These are phyloP conservation scores for Fusarium hostae DNA, from an alignment of 2,329 filamentous ascomycete species.

Conservation along the genomic window DNA sequence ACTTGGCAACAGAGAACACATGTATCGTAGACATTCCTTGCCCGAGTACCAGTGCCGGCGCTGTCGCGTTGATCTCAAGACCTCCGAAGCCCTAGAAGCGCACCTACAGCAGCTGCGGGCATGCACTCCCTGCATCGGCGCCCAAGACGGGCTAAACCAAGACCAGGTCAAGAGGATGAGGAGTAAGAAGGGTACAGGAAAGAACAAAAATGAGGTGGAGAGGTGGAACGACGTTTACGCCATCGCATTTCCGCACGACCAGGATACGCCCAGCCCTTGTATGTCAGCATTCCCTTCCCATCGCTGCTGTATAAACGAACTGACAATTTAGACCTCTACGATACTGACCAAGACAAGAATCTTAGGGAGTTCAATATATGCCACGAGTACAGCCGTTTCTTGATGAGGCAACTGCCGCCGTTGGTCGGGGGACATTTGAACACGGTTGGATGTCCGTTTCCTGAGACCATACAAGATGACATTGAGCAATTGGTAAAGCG, in stretches of 20 bases:
- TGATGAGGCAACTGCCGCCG: not conserved
- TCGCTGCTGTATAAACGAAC: accelerated
- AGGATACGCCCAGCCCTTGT: not conserved
- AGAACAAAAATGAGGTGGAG: accelerated
- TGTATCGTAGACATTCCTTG: accelerated
- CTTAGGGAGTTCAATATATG: not conserved
- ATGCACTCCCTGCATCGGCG: accelerated
- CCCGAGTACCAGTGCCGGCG: not conserved
- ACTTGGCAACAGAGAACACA: not conserved
- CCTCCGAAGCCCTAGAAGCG: accelerated
- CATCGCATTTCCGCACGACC: accelerated
- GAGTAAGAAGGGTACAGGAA: not conserved
- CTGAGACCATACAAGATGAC: not conserved
- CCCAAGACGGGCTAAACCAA: accelerated
- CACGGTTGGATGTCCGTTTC: accelerated
- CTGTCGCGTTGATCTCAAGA: not conserved
- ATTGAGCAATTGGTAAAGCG: not conserved
- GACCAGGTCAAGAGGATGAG: accelerated
- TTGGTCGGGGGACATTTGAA: not conserved
- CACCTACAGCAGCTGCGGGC: accelerated
- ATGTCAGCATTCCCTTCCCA: not conserved
- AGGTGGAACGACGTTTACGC: not conserved
- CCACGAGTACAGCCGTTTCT: accelerated
- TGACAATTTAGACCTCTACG: not conserved
- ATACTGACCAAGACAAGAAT: accelerated